A percentile compares a stretch with the other conserved stretches of the same genome.
Conservation (phyloP, 768 basidiomycete genomes). For the Trametes punicea region DNA sequence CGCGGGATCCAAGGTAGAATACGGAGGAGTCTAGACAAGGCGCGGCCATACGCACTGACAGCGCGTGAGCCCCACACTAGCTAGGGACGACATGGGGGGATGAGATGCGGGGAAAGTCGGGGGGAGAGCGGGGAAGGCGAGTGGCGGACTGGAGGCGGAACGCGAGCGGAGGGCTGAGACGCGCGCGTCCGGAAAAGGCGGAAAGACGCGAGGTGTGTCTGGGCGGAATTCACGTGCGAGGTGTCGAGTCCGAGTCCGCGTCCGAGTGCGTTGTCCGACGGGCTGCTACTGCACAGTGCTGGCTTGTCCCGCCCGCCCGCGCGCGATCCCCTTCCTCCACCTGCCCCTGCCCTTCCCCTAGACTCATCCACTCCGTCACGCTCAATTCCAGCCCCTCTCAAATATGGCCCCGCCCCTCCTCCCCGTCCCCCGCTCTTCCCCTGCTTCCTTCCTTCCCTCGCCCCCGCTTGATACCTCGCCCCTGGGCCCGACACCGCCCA, state of each 20-base stretch:
- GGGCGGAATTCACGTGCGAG: constrained; percentile 9
- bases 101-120: neutral
- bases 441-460: neutral
- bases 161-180: constrained; percentile 2
- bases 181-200: neutral
- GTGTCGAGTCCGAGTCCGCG: neutral
- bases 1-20: neutral
- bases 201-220: no score
- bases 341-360: neutral
- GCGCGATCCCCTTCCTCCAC: neutral
- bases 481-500: neutral
- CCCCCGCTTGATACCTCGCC: neutral
- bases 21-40: neutral
- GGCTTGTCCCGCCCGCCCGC: neutral
- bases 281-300: no score
- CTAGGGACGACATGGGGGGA: neutral
- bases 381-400: neutral
- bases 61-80: neutral
- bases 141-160: constrained; percentile 4
- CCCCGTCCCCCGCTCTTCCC: neutral
- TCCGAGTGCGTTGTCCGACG: neutral
- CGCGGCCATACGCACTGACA: neutral
- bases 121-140: constrained; percentile 8
- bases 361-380: neutral
- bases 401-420: neutral